phyloP scores from a whole-genome alignment of 2,329 filamentous ascomycete genomes.

The Calonectria pseudoturangicola region DNA sequence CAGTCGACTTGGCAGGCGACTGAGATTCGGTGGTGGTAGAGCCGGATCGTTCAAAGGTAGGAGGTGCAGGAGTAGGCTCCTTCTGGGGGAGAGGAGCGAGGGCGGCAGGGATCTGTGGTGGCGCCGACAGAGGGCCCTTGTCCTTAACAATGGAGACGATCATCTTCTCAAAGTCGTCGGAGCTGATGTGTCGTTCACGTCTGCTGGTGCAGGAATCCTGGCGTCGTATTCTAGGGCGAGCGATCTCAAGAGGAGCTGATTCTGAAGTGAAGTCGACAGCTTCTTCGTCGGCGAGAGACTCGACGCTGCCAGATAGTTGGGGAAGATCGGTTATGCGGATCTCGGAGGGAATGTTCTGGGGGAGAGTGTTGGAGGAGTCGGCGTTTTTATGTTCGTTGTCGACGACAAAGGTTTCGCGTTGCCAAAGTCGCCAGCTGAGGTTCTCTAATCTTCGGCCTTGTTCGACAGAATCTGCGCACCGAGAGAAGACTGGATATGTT shows the following conservation, averaged over 20 bases:
- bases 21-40: conserved; percentile 67
- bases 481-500: conserved; percentile 84
- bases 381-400: conserved; percentile 80
- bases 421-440: conserved; percentile 96
- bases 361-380: conserved; percentile 66
- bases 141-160: conserved; percentile 94
- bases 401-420: conserved; percentile 81
- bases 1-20: conserved; percentile 76
- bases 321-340: conserved; percentile 74
- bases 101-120: conserved; percentile 54
- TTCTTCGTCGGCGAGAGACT: conserved; percentile 83
- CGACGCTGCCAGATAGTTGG: conserved; percentile 85
- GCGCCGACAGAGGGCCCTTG: conserved; percentile 75
- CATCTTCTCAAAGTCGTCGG: conserved; percentile 94
- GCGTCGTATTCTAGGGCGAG: conserved; percentile 80
- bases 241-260: conserved; percentile 74
- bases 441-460: conserved; percentile 95
- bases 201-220: conserved; percentile 83
- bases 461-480: conserved; percentile 94
- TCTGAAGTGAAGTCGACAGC: conserved; percentile 74
- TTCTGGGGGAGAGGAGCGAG: conserved; percentile 64
- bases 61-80: conserved; percentile 60
- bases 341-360: conserved; percentile 69
- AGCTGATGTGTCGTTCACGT: conserved; percentile 92
- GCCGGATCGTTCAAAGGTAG: conserved; percentile 63